These are phyloP conservation scores for Neophaeococcomyces mojaviensis DNA, from an alignment of 2,329 filamentous ascomycete genomes.

Conservation along the genomic window DNA sequence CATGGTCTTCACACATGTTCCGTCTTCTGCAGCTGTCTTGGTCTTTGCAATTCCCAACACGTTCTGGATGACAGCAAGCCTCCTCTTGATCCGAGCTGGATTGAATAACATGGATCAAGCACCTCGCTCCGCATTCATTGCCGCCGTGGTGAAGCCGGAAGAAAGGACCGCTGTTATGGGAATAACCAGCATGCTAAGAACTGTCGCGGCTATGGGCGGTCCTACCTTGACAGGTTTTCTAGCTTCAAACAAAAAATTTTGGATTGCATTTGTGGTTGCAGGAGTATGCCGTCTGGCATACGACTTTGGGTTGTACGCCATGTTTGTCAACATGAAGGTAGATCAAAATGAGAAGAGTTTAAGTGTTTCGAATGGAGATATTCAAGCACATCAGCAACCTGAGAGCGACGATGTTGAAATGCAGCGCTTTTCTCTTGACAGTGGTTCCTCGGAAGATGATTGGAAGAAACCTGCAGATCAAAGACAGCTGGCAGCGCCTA, in stretches of 20 bases:
- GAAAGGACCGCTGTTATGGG: slow-evolving; percentile 66
- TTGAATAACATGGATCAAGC: slow-evolving; percentile 65
- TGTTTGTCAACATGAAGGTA: slow-evolving; percentile 54
- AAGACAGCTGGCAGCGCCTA: too few relatives aligned
- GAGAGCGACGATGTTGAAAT: too few relatives aligned
- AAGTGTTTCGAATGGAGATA: too few relatives aligned
- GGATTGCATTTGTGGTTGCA: slow-evolving; percentile 55
- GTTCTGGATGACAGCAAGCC: slow-evolving; percentile 45
- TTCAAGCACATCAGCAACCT: too few relatives aligned
- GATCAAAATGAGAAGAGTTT: slow-evolving; percentile 32
- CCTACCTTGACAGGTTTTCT: slow-evolving; percentile 51
- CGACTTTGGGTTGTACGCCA: slow-evolving; percentile 50
- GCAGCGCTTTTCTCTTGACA: too few relatives aligned
- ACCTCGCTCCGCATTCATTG: slow-evolving; percentile 58
- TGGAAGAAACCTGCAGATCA: too few relatives aligned
- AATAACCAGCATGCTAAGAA: slow-evolving; percentile 55
- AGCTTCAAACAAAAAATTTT: slow-evolving; percentile 47
- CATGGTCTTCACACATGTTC: slow-evolving; percentile 57
- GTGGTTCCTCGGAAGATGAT: too few relatives aligned
- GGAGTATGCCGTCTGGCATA: slow-evolving; percentile 49
- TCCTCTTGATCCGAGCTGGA: slow-evolving; percentile 53
- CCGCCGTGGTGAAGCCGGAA: slow-evolving; percentile 56
- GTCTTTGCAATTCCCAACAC: slow-evolving; percentile 50
- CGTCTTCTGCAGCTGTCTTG: slow-evolving; percentile 54
- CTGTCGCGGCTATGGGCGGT: slow-evolving; percentile 49